A percentile compares a stretch with the other conserved stretches of the same genome.
phyloP scores from a whole-genome alignment of 1,139 yeast species.

The Debaryomyces nepalensis region DNA sequence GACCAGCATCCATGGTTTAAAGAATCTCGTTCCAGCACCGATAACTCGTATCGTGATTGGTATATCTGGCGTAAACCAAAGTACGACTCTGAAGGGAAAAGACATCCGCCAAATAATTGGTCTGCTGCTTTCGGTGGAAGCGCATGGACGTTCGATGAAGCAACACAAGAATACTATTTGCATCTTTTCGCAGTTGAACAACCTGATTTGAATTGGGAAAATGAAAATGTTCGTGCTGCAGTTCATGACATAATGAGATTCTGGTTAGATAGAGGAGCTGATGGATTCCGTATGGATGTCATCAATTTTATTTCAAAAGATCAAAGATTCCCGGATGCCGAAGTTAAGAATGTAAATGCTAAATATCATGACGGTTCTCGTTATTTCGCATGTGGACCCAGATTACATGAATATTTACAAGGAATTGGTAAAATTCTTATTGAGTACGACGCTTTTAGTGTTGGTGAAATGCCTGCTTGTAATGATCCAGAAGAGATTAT shows the following conservation, averaged over 20 bases:
- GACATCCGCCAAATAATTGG: constrained; percentile 64
- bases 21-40: constrained; percentile 54
- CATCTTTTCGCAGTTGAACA: constrained; percentile 55
- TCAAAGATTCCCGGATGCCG: constrained; percentile 53
- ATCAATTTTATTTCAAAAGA: constrained; percentile 58
- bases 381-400: constrained; percentile 49
- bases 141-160: constrained; percentile 61
- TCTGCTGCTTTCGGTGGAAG: constrained; percentile 53
- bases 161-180: constrained; percentile 56
- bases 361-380: constrained; percentile 43
- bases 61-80: constrained; percentile 50
- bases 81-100: constrained; percentile 46
- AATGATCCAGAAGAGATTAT: constrained; percentile 44
- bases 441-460: constrained; percentile 58
- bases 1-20: constrained; percentile 60
- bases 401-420: constrained; percentile 60
- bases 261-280: constrained; percentile 61
- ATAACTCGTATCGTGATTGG: constrained; percentile 64
- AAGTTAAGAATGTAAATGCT: constrained; percentile 39
- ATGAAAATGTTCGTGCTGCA: constrained; percentile 52
- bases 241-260: constrained; percentile 54
- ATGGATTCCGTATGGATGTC: constrained; percentile 62
- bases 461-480: constrained; percentile 57
- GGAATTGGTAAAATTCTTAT: constrained; percentile 53
- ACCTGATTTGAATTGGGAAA: constrained; percentile 68